Evolutionary conservation across 495 filamentous ascomycete genomes (phyloP), one percentile per base, ranked within the genome.

Genomic region (Penicillium goetzii): DNA sequence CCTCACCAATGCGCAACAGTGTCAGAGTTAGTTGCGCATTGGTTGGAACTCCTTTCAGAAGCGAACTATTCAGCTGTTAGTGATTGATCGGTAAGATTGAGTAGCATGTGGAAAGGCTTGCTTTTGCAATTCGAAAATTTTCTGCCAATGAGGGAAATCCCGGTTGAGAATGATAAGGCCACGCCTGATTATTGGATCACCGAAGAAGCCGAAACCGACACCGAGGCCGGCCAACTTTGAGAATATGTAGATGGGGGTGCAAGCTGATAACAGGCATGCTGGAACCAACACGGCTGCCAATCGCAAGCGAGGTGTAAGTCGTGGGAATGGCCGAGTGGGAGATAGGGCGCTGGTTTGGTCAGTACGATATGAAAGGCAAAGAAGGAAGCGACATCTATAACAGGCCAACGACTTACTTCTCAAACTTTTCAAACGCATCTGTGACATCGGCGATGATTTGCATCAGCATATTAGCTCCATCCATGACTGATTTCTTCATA

Each of bases 1-100:
- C 86, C 75, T 96, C 92, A 51, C 92, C 90, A 45, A 94, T 85
- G 23, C 92, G 90, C 14, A 97, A 87, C 12, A 96, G 83, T 1
- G 92, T 95, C 14, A 97, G 73, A 0, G 92, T 90, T 25, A 97
- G 78, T 66, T 96, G 92, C 14, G 91, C 91, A 73, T 96, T 93
- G 4, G 92, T 96, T 0, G 92, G 92, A 41, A 93, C 85, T 17
- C 90, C 90, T 70, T 90, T 91, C 55, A 97, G 88, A 2, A 96
- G 63, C 0, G 86, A 89, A 68, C 85, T 89, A 49, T 21, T 17
- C n/a, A 19, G 26, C 52, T 34, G 58, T 71, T 40, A 64, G 59
- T 17, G 61, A 59, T 9, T 33, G 33, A 32, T 14, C 21, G 21
- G 33, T 15, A 33, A 17, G 10, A 47, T 11, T 12, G 14, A 10